phyloP scores from a whole-genome alignment of 148 eudicot species.

The Rhododendron simsii region DNA sequence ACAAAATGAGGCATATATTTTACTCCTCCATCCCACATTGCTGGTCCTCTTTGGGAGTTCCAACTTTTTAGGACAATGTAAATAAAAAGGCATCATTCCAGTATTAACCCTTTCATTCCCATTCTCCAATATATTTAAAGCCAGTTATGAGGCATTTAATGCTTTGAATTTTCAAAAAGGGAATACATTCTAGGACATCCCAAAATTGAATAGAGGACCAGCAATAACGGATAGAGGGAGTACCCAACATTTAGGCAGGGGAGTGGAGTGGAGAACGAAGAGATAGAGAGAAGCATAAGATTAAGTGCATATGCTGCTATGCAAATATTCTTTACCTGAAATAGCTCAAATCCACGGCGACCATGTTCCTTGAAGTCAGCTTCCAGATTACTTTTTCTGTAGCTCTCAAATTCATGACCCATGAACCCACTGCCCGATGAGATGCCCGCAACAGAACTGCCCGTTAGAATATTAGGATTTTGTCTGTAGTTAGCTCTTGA shows the following conservation, averaged over 20 bases:
- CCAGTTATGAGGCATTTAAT: background rate
- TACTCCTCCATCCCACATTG: background rate
- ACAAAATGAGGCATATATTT: background rate
- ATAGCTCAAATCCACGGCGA: slow-evolving; percentile 3
- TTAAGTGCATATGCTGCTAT: background rate
- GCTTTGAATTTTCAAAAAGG: background rate
- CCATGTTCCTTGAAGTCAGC: slow-evolving; percentile 4
- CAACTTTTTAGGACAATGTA: background rate
- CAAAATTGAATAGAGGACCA: background rate
- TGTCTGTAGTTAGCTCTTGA: slow-evolving; percentile 14
- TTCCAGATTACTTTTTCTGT: background rate
- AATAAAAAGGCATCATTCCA: background rate
- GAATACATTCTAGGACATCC: background rate
- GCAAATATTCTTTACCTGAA: slow-evolving; percentile 17
- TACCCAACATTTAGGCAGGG: background rate
- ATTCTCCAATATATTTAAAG: background rate
- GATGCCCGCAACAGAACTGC: slow-evolving; percentile 13
- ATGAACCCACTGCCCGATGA: slow-evolving; percentile 8
- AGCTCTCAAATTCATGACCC: background rate
- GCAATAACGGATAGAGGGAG: background rate
- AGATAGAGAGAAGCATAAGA: background rate
- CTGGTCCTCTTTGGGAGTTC: background rate
- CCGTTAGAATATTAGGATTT: slow-evolving; percentile 14
- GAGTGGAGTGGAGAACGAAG: background rate
- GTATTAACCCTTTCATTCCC: background rate